Conservation (phyloP, 192 early-diverging fungal species). For the Coemansia sp. region DNA sequence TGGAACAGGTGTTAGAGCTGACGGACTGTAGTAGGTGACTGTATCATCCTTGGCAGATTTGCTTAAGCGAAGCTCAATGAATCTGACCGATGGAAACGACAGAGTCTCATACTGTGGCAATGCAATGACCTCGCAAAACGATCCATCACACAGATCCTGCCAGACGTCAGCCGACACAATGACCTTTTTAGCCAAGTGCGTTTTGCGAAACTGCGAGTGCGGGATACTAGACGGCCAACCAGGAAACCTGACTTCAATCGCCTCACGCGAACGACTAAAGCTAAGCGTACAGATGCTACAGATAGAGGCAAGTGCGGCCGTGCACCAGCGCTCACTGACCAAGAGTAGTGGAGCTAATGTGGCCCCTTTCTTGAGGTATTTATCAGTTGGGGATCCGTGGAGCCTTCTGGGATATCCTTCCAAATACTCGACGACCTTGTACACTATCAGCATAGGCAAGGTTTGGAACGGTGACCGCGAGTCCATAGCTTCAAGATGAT, state of each 20-base stretch:
- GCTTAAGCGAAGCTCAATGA: neutral
- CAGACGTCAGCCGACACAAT: neutral
- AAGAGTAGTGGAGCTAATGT: neutral
- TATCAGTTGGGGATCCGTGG: too few relatives aligned
- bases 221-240: neutral
- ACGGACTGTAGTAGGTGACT: neutral
- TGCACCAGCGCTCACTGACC: conserved; percentile 7
- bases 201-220: neutral
- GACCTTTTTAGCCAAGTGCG: neutral
- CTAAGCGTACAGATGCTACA: neutral
- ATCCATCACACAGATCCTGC: neutral
- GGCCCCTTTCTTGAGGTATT: neutral
- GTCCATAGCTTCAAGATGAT: neutral
- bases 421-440: conserved; percentile 7
- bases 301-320: neutral
- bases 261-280: neutral
- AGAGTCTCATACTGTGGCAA: neutral
- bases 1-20: neutral
- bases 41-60: neutral
- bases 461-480: neutral
- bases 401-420: neutral
- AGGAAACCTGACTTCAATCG: conserved; percentile 1
- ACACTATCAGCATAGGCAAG: conserved; percentile 3
- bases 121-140: neutral
- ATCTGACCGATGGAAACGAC: neutral